Evolutionary conservation across 495 filamentous ascomycete genomes (phyloP).

Genomic region (Tuber brumale): DNA sequence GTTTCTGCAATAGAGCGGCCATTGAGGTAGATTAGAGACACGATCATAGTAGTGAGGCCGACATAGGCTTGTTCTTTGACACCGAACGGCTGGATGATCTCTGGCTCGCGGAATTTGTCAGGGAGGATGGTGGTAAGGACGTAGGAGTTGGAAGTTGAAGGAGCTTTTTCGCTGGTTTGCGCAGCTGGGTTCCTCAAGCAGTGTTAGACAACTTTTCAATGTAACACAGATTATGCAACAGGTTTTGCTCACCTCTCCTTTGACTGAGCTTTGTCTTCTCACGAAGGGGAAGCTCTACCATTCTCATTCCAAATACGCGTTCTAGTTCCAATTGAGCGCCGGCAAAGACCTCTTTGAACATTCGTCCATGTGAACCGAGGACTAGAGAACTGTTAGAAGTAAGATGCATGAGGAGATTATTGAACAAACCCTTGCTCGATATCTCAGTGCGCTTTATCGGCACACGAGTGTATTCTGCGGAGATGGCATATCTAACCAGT

Average conservation of each 20-base stretch:
- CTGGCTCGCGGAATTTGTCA: constrained; percentile 53
- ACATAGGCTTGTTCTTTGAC: constrained; percentile 69
- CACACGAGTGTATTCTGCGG: constrained; percentile 77
- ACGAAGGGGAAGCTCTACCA: constrained; percentile 68
- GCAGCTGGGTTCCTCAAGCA: constrained; percentile 48
- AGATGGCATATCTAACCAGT: constrained; percentile 78
- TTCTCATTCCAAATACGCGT: constrained; percentile 73
- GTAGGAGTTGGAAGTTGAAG: constrained; percentile 60
- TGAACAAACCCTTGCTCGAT: constrained; percentile 56
- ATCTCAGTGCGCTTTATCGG: constrained; percentile 75
- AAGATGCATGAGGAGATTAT: constrained; percentile 6
- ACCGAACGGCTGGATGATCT: constrained; percentile 59
- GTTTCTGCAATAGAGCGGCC: constrained; percentile 66
- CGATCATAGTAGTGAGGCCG: constrained; percentile 70
- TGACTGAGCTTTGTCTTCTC: constrained; percentile 74
- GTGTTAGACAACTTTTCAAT: not conserved
- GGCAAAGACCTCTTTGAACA: constrained; percentile 65
- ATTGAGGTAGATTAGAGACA: constrained; percentile 65
- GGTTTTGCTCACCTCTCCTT: constrained; percentile 54
- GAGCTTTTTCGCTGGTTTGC: constrained; percentile 49
- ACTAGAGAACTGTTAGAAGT: constrained; percentile 43
- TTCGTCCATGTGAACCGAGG: constrained; percentile 50
- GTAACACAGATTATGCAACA: not conserved
- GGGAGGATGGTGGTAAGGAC: constrained; percentile 68
- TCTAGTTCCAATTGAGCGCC: constrained; percentile 59